Base-by-base conservation (phyloP, 75 land plant species). In the Larix kaempferi region DNA sequence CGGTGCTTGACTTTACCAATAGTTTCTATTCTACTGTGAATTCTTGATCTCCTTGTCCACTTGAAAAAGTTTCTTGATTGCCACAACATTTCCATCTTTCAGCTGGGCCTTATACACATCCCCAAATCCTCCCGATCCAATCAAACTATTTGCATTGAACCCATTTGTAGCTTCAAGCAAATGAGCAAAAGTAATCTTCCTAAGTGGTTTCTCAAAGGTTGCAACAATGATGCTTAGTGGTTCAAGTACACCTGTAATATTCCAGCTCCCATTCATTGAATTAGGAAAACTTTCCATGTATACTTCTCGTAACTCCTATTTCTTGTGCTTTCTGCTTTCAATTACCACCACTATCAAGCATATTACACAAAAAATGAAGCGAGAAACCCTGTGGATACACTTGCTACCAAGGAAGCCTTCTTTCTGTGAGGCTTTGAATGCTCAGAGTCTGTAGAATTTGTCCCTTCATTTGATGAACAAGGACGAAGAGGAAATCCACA, bases 1-100 rank as follows among this genome's bases (percentile, higher is more conserved):
- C 88, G 81, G 86, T 93, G 93, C 73, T 90, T 88, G 74, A 92
- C 79, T 77, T 85, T 84, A 44, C 90, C 92, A 22, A 92, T 83
- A 67, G 94, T 86, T 76, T 92, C 94, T 92, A 92, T 69, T 92
- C 94, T 7, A 90, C 89, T 10, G 78, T 84, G 81, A 92, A 92
- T 60, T 90, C 90, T 10, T 89, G 81, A 25, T 88, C 92, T 2
- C 90, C 91, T 49, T 89, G 90, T 17, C 85, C 83, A 23, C 88
- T 37, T 89, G 88, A 11, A 89, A 80, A 57, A 92, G 83, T 80
- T 88, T 86, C 88, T 92, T 92, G 72, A 92, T 88, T 14, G 92
- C 92, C 41, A 92, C 86, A 54, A 81, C 80, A 58, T 86, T 86
- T 11, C 95, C 95, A 39, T 92, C 95, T 55, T 84, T 84, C 56